Base-by-base conservation (phyloP, 768 basidiomycete species). In the Piloderma croceum region DNA sequence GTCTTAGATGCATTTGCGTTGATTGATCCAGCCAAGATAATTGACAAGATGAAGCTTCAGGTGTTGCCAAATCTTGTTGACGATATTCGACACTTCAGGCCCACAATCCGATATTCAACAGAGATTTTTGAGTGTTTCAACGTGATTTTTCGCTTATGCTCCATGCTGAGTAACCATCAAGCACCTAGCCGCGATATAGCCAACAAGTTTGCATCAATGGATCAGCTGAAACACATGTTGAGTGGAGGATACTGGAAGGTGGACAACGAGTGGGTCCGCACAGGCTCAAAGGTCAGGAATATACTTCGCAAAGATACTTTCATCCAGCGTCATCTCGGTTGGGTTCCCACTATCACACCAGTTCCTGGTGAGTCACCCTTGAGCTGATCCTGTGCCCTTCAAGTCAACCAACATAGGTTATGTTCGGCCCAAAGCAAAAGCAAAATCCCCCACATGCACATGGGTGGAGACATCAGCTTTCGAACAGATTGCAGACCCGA, bases 241-340 rank as follows among this genome's bases (percentile, higher is more conserved):
- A 58, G 45, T 25, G 61, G 65, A 3, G 63, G 67, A 1, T 65
- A 41, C 24, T 64, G 60, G 61, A 22, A 37, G 19, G n/a, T n/a
- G n/a, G n/a, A n/a, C n/a, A n/a, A n/a, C n/a, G 3, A 15, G 10
- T 52, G 51, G 48, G 13, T 42, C 5, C 27, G 29, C 4, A 43
- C 52, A 2, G 40, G 36, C 2, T 0, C 2, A 3, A 18, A 10
- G 15, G 50, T 54, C 2, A 39, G 11, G 3, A 3, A 21, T 4
- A 3, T 47, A 6, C 19, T 54, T 1, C 2, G 1, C 1, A 27
- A 12, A 2, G 9, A 22, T 10, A 44, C 34, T 2, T 25, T 39
- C 0, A 10, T 53, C 6, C 52, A 53, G 24, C 41, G 42, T 1
- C 49, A 49, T 29, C 38, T 53, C 3, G 50, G 52, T 2, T 53